Conservation (phyloP, 176 grass and related monocot species). For the Bothriochloa decipiens region DNA sequence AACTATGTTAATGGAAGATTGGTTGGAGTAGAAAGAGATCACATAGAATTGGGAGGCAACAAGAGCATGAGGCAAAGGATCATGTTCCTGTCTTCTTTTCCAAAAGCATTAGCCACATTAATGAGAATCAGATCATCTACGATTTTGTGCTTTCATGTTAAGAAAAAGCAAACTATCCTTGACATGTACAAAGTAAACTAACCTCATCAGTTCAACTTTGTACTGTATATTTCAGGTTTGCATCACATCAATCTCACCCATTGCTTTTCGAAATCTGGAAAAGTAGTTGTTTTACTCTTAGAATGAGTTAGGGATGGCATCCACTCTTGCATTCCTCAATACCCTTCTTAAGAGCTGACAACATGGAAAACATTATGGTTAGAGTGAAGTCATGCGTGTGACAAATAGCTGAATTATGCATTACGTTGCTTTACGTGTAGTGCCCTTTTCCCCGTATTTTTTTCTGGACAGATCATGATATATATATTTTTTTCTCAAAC, state of each 20-base stretch:
- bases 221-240: conserved; percentile 2
- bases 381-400: neutral
- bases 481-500: neutral
- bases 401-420: neutral
- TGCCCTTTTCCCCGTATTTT: neutral
- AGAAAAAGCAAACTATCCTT: conserved; percentile 6
- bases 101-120: conserved; percentile 27
- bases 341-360: neutral
- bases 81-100: conserved; percentile 1
- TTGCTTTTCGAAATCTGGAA: neutral
- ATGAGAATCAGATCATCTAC: neutral
- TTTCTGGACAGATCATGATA: neutral
- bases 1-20: conserved; percentile 29
- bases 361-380: neutral
- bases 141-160: conserved; percentile 12
- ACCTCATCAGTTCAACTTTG: neutral
- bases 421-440: neutral
- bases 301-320: neutral
- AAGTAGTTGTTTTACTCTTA: neutral
- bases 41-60: neutral
- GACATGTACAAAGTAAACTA: conserved; percentile 19
- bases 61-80: conserved; percentile 24
- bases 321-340: neutral
- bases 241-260: neutral
- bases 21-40: conserved; percentile 30